Base-by-base conservation (phyloP, 2,329 filamentous ascomycete genomes). In the Diaporthe sp. region DNA sequence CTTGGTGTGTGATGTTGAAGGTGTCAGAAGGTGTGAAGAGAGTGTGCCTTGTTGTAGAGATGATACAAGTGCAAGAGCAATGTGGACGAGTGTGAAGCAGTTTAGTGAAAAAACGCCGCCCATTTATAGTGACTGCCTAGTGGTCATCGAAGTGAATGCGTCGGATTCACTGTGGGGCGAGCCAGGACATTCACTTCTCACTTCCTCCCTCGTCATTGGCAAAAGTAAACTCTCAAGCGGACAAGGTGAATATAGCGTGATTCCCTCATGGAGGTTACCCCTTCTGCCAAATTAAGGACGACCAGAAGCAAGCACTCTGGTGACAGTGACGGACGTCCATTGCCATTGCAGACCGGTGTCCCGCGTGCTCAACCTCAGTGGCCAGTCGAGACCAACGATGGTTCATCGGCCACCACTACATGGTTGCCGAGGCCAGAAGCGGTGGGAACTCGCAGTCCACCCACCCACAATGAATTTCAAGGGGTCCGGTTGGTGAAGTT, bases 311-410 rank as follows among this genome's bases (percentile, higher is more conserved):
- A 70, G 34, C 34, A 28, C 5, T 49, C 37, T 70, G 9, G 49
- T 70, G 34, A 28, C 31, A 7, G 49, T 55, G 46, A 28, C n/a
- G 34, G 34, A 28, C 5, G 8, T 28, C 15, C 46, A 55, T 28
- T 10, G 46, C 10, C 19, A 34, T 19, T 55, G 46, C 49, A 70
- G 65, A 70, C 65, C 65, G 65, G 46, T 55, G 28, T 55, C 65
- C 37, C 22, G 34, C 22, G 22, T 53, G 65, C 22, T 68, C 46
- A 15, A 68, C 13, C 10, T 68, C 46, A 25, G 15, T 39, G 46
- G 46, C 42, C 31, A 55, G 65, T 17, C 19, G 65, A 5, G 25
- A 22, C 65, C 65, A 37, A 70, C 46, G 65, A 55, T 70, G 34
- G 25, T 55, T 13, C 19, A 3, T 31, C 34, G n/a, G 19, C n/a